Conservation (phyloP, 2,329 filamentous ascomycete species). For the Mycosphaerella arachidis region DNA sequence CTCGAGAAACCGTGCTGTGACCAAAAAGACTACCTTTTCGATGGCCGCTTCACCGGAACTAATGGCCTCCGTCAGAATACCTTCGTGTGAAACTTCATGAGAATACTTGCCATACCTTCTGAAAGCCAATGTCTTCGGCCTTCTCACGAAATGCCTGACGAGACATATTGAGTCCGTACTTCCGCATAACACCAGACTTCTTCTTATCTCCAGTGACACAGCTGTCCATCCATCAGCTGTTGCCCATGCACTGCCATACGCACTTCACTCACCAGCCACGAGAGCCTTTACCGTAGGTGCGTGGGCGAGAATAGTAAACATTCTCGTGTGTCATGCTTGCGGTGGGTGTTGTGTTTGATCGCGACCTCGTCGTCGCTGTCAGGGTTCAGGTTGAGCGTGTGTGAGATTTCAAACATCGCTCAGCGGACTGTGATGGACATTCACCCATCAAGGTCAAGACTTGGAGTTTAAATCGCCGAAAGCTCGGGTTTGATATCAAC, state of each 20-base stretch:
- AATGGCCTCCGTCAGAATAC: too few relatives aligned
- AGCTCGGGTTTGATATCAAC: neutral
- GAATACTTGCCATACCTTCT: too few relatives aligned
- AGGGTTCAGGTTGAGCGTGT: neutral
- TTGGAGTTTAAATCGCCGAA: neutral
- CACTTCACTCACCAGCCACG: slow-evolving; percentile 22
- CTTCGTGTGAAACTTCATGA: too few relatives aligned
- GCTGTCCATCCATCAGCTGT: slow-evolving; percentile 9
- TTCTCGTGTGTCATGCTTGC: slow-evolving; percentile 25
- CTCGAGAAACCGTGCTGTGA: too few relatives aligned
- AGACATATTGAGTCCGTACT: slow-evolving; percentile 29
- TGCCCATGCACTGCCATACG: neutral
- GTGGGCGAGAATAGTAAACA: slow-evolving; percentile 28
- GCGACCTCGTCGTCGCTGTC: neutral
- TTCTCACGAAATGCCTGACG: slow-evolving; percentile 28
- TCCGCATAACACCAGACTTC: slow-evolving; percentile 25
- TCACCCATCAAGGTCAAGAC: neutral
- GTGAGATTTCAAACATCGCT: neutral
- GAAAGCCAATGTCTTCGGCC: slow-evolving; percentile 27
- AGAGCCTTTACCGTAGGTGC: slow-evolving; percentile 27
- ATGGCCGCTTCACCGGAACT: too few relatives aligned
- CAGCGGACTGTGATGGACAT: neutral
- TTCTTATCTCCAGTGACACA: slow-evolving; percentile 29
- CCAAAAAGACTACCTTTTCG: too few relatives aligned
- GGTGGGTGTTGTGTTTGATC: neutral